Evolutionary conservation across 129 eudicot species (phyloP).

Genomic region (Apium graveolens): DNA sequence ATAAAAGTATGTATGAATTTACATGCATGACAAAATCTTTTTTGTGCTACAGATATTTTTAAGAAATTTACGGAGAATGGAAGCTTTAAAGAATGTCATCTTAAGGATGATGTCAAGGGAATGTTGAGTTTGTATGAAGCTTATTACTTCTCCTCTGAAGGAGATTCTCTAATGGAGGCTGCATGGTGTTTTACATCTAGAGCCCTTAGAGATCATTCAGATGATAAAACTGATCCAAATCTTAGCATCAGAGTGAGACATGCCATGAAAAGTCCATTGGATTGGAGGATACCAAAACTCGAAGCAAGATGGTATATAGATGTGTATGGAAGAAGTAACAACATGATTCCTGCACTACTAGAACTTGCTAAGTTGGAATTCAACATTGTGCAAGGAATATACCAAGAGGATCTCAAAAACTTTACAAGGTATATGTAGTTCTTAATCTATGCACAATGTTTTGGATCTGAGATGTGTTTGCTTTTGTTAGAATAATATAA

Average conservation of each 20-base stretch:
- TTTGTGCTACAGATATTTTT: too few species aligned
- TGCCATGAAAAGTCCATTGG: constrained; percentile 24
- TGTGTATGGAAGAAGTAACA: constrained; percentile 18
- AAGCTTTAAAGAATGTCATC: constrained; percentile 2
- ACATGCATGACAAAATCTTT: too few species aligned
- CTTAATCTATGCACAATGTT: too few species aligned
- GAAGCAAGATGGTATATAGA: constrained; percentile 29
- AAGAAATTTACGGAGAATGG: background rate
- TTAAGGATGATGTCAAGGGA: constrained; percentile 27
- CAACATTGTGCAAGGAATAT: background rate
- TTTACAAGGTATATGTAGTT: constrained; percentile 33
- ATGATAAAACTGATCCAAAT: background rate
- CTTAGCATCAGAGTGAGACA: background rate
- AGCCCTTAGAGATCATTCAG: constrained; percentile 18
- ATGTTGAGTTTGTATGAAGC: constrained; percentile 61
- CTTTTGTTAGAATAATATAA: too few species aligned
- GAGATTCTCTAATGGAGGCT: constrained; percentile 27
- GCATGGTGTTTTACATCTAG: constrained; percentile 31
- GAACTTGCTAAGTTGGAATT: constrained; percentile 4
- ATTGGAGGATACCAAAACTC: constrained; percentile 28
- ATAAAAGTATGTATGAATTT: too few species aligned
- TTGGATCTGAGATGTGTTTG: too few species aligned
- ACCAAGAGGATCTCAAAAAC: constrained; percentile 1
- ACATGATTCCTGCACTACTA: constrained; percentile 9
- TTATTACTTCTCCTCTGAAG: constrained; percentile 32